Evolutionary conservation across 2,329 filamentous ascomycete genomes (phyloP).

Genomic region (Fusarium dimerum): DNA sequence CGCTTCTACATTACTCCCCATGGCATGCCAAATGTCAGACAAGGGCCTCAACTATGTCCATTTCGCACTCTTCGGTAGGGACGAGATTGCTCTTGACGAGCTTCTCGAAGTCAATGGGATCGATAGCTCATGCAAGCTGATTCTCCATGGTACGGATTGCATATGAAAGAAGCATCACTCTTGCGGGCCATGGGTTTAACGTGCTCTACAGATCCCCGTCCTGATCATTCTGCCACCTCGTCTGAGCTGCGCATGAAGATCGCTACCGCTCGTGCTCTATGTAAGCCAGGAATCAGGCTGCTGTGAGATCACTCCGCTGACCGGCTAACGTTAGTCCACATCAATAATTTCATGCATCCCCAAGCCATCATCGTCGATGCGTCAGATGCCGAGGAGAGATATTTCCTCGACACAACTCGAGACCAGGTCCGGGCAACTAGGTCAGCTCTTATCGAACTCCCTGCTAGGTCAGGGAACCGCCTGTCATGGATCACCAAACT

Average conservation of each 20-base stretch:
- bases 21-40: conserved; percentile 83
- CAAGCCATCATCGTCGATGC: conserved; percentile 75
- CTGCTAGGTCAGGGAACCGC: conserved; percentile 60
- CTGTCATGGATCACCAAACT: conserved; percentile 78
- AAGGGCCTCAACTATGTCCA: conserved; percentile 75
- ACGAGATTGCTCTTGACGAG: conserved; percentile 67
- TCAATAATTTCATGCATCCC: conserved; percentile 74
- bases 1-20: conserved; percentile 69
- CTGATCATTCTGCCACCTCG: conserved; percentile 71
- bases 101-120: conserved; percentile 79
- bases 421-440: conserved; percentile 52
- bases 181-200: conserved; percentile 12
- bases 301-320: conserved; percentile 6
- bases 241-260: conserved; percentile 68
- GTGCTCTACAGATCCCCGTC: conserved; percentile 64
- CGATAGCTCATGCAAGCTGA: conserved; percentile 67
- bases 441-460: conserved; percentile 74
- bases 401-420: conserved; percentile 63
- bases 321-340: conserved; percentile 51
- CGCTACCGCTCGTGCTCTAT: conserved; percentile 64
- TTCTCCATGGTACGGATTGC: conserved; percentile 51
- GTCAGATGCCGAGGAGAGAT: conserved; percentile 64
- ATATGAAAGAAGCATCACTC: not conserved
- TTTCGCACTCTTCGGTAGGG: conserved; percentile 75
- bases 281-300: conserved; percentile 37